Percentiles rank a stretch among this genome's conserved stretches.
Evolutionary conservation across 768 basidiomycete genomes (phyloP).

Genomic region (Leccinum arenicola): DNA sequence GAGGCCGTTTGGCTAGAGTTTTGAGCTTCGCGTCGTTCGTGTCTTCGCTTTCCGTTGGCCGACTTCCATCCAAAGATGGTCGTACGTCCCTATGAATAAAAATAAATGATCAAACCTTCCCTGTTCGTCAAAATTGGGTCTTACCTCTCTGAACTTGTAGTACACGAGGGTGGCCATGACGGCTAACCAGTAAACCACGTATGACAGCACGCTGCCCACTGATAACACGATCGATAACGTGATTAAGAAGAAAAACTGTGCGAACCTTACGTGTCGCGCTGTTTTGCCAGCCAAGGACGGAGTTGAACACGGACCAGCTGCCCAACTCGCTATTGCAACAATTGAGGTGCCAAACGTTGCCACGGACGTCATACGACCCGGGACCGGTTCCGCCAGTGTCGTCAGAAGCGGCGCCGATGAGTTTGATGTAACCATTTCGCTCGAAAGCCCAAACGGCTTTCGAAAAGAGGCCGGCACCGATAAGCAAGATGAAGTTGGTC

Average conservation of each 20-base stretch:
- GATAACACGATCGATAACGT: conserved; percentile 1
- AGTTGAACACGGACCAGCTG: conserved; percentile 82
- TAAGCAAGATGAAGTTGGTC: conserved; percentile 88
- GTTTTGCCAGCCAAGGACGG: conserved; percentile 88
- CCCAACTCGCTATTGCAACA: conserved; percentile 68
- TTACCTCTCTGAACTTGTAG: conserved; percentile 63
- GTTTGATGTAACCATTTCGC: conserved; percentile 56
- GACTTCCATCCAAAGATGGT: conserved; percentile 58
- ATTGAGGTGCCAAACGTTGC: conserved; percentile 85
- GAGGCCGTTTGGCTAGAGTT: background rate
- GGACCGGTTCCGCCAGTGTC: conserved; percentile 72
- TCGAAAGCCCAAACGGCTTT: conserved; percentile 75
- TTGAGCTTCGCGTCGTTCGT: conserved; percentile 24
- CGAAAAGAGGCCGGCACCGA: conserved; percentile 92
- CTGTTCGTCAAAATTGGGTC: conserved; percentile 1
- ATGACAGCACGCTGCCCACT: conserved; percentile 80
- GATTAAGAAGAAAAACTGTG: background rate
- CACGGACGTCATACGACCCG: conserved; percentile 76
- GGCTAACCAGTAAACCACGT: conserved; percentile 91
- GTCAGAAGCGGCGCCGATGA: conserved; percentile 75
- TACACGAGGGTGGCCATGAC: conserved; percentile 65
- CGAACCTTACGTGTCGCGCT: conserved; percentile 57
- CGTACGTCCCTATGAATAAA: conserved; percentile 52
- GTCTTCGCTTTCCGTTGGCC: conserved; percentile 40
- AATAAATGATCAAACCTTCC: background rate